Conservation (phyloP, 169 alveolate genomes). For the Babesia ovis region DNA sequence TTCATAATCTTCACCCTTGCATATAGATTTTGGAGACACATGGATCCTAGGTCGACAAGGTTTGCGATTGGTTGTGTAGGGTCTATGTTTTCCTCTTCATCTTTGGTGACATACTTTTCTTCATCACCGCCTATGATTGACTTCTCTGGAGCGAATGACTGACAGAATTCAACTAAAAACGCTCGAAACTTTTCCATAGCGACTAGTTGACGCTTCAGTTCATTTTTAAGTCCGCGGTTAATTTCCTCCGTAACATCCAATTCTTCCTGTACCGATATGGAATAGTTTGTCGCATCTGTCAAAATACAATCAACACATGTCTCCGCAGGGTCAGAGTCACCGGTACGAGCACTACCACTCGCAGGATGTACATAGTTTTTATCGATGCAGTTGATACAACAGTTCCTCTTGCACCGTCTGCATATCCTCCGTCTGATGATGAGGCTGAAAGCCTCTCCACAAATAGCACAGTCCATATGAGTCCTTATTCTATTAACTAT, state of each 20-base stretch:
- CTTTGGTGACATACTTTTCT: neutral
- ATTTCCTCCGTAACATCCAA: slow-evolving; percentile 76
- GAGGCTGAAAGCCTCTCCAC: slow-evolving; percentile 39
- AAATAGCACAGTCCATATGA: slow-evolving; percentile 26
- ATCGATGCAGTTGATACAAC: slow-evolving; percentile 56
- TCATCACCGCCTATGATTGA: neutral
- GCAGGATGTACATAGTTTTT: slow-evolving; percentile 10
- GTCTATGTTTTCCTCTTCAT: neutral
- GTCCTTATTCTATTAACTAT: neutral
- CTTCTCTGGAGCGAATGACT: slow-evolving; percentile 63
- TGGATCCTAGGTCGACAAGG: slow-evolving; percentile 37
- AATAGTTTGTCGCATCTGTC: slow-evolving; percentile 71
- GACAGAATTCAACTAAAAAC: slow-evolving; percentile 69
- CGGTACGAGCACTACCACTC: slow-evolving; percentile 30
- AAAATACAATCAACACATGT: slow-evolving; percentile 72
- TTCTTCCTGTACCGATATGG: slow-evolving; percentile 79
- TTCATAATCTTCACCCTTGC: slow-evolving; percentile 22
- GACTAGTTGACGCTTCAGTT: slow-evolving; percentile 69
- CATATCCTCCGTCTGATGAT: slow-evolving; percentile 38
- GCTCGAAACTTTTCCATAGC: slow-evolving; percentile 75
- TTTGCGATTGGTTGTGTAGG: slow-evolving; percentile 23
- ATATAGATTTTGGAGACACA: slow-evolving; percentile 35
- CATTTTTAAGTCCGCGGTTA: slow-evolving; percentile 73
- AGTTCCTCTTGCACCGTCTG: slow-evolving; percentile 48
- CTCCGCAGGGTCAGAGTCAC: slow-evolving; percentile 48